Conservation (phyloP, 352 stramenopile genomes). For the Phytophthora pluvialis region DNA sequence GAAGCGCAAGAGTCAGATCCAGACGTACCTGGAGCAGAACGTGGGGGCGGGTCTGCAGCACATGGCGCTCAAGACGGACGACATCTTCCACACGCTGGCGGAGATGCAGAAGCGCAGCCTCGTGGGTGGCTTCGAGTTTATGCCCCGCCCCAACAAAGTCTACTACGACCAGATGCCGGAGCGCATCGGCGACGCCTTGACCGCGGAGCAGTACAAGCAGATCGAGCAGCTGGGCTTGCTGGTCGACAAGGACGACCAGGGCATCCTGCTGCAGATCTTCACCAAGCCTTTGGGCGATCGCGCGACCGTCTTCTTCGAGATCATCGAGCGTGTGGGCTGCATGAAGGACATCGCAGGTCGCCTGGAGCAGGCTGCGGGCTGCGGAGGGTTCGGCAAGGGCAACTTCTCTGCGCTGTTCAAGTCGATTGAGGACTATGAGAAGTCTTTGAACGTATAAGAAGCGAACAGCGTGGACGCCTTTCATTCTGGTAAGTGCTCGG, state of each 20-base stretch:
- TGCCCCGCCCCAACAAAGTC: constrained; percentile 76
- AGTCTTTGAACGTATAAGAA: constrained; percentile 78
- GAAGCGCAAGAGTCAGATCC: constrained; percentile 95
- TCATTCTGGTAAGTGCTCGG: not conserved
- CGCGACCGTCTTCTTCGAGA: constrained; percentile 92
- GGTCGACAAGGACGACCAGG: constrained; percentile 95
- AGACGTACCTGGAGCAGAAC: constrained; percentile 97
- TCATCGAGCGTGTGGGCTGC: constrained; percentile 94
- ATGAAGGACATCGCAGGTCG: constrained; percentile 72
- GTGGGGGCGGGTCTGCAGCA: constrained; percentile 95
- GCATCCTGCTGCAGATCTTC: constrained; percentile 94
- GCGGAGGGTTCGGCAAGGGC: constrained; percentile 92
- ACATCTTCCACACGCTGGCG: constrained; percentile 95
- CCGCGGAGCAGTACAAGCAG: constrained; percentile 88
- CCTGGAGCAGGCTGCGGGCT: constrained; percentile 81
- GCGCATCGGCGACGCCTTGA: constrained; percentile 83
- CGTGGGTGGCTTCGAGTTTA: constrained; percentile 86
- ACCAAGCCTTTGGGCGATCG: constrained; percentile 90
- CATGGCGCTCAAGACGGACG: constrained; percentile 96
- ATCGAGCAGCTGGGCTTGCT: constrained; percentile 94
- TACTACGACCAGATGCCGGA: constrained; percentile 93
- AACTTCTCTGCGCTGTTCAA: constrained; percentile 95
- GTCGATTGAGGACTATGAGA: constrained; percentile 92
- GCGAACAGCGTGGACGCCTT: not conserved
- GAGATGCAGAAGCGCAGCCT: constrained; percentile 83